Conservation (phyloP, 2,329 filamentous ascomycete genomes). For the Hortaea sp. region DNA sequence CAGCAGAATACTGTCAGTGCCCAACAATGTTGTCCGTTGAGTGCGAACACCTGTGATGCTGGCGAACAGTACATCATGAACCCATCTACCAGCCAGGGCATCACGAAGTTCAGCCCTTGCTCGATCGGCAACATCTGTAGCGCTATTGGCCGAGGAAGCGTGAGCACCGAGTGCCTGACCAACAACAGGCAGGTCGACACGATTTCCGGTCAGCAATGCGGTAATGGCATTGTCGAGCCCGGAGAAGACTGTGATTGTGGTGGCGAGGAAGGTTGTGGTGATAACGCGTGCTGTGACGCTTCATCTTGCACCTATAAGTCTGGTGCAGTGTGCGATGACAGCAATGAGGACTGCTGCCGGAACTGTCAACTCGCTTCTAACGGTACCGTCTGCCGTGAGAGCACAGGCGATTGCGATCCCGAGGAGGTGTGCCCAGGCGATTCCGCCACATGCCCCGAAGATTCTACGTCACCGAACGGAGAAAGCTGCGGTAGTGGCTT, state of each 20-base stretch:
- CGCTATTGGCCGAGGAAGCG: conserved; percentile 64
- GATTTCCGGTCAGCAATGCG: conserved; percentile 75
- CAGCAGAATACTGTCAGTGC: conserved; percentile 50
- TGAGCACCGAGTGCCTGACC: conserved; percentile 68
- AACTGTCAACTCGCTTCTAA: conserved; percentile 57
- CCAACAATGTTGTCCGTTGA: conserved; percentile 74
- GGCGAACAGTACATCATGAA: conserved; percentile 87
- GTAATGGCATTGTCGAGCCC: conserved; percentile 90
- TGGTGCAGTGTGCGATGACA: conserved; percentile 68
- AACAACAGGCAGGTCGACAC: conserved; percentile 76
- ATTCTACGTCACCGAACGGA: conserved; percentile 61
- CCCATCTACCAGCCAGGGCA: conserved; percentile 64
- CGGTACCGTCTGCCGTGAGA: conserved; percentile 69
- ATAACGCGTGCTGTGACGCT: conserved; percentile 75
- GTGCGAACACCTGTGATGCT: conserved; percentile 58
- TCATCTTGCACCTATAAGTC: conserved; percentile 74
- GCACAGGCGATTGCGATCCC: conserved; percentile 74
- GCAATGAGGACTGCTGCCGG: conserved; percentile 76
- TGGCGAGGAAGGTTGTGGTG: conserved; percentile 58
- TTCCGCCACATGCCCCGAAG: conserved; percentile 61
- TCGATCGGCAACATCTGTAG: conserved; percentile 90
- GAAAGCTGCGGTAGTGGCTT: conserved; percentile 61
- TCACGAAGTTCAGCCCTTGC: conserved; percentile 77
- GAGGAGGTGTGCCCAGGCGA: conserved; percentile 71
- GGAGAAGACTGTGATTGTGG: conserved; percentile 97